phyloP scores from a whole-genome alignment of 2,329 filamentous ascomycete genomes.

The Sporothrix variecibatus region DNA sequence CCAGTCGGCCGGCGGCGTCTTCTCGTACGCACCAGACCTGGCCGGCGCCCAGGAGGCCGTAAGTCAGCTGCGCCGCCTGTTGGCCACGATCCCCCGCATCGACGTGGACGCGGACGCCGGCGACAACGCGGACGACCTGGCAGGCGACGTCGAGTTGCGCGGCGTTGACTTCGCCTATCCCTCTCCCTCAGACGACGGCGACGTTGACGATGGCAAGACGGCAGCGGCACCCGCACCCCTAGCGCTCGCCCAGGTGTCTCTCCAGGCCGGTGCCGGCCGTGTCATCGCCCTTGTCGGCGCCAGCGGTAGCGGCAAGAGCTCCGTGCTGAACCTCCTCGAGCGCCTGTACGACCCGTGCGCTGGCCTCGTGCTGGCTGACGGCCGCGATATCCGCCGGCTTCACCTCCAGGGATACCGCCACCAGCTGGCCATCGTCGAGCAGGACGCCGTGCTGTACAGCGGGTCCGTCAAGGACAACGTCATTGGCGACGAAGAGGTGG shows the following conservation, averaged over 20 bases:
- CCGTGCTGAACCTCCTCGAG: slow-evolving; percentile 86
- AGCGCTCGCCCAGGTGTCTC: slow-evolving; percentile 79
- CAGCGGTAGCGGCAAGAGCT: slow-evolving; percentile 89
- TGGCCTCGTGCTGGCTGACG: slow-evolving; percentile 79
- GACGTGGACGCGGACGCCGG: slow-evolving; percentile 78
- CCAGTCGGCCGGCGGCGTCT: slow-evolving; percentile 85
- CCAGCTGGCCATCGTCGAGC: slow-evolving; percentile 83
- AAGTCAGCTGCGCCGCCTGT: slow-evolving; percentile 75
- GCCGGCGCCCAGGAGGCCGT: slow-evolving; percentile 86
- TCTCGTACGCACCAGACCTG: slow-evolving; percentile 88
- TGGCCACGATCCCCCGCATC: slow-evolving; percentile 78
- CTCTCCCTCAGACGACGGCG: slow-evolving; percentile 45
- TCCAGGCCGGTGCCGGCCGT: slow-evolving; percentile 72
- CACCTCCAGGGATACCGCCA: slow-evolving; percentile 84
- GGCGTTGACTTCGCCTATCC: slow-evolving; percentile 93
- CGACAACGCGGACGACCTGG: slow-evolving; percentile 58
- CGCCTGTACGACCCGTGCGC: slow-evolving; percentile 88
- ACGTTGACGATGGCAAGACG: slow-evolving; percentile 56
- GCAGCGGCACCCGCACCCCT: slow-evolving; percentile 59
- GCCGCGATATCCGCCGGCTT: slow-evolving; percentile 73
- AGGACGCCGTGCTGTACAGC: slow-evolving; percentile 92
- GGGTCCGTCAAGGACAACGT: slow-evolving; percentile 90
- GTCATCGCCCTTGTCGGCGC: slow-evolving; percentile 90
- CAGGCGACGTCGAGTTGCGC: slow-evolving; percentile 81
- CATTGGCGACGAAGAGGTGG: slow-evolving; percentile 59